Conservation (phyloP, 345 rosid genomes). For the Rhodomyrtus tomentosa region DNA sequence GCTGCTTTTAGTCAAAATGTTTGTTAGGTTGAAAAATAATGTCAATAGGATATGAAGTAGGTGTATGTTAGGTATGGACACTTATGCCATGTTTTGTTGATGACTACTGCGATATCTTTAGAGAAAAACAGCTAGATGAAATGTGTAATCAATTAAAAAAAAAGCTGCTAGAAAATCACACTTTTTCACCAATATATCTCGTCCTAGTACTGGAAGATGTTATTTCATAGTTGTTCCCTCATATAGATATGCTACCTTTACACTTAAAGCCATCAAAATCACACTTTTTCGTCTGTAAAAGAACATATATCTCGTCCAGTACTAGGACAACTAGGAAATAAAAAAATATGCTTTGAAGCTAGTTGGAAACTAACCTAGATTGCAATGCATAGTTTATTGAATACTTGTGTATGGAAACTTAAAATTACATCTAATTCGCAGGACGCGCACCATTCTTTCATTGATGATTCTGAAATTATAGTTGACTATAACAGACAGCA, state of each 20-base stretch:
- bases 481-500: constrained; percentile 87
- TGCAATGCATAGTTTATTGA: not conserved
- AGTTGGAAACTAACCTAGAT: not conserved
- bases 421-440: constrained; percentile 6
- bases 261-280: too few relatives aligned
- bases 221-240: not conserved
- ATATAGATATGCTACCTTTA: too few relatives aligned
- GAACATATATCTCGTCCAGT: too few relatives aligned
- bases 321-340: not conserved
- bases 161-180: not conserved
- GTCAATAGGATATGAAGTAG: not conserved
- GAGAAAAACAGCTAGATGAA: not conserved
- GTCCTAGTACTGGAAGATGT: not conserved
- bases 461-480: constrained; percentile 67
- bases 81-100: not conserved
- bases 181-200: not conserved
- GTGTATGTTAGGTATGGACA: not conserved
- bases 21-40: not conserved
- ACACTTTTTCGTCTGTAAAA: not conserved
- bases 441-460: constrained; percentile 74
- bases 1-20: not conserved
- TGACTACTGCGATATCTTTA: not conserved
- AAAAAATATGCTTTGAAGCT: not conserved
- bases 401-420: not conserved
- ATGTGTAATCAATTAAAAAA: not conserved